phyloP scores from a whole-genome alignment of 352 stramenopile species.

The Peronospora belbahrii region DNA sequence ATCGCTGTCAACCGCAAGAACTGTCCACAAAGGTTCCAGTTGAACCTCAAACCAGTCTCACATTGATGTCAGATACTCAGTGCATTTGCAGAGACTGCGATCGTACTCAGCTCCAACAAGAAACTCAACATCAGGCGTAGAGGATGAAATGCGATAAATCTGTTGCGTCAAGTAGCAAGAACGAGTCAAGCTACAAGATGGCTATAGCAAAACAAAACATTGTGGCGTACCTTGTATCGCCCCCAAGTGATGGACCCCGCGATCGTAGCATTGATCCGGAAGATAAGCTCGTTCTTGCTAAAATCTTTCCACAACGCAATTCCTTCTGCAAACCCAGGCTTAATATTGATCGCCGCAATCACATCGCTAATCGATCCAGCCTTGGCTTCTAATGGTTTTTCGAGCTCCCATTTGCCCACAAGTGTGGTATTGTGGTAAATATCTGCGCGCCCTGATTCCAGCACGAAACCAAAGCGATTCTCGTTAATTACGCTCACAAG shows the following conservation, averaged over 20 bases:
- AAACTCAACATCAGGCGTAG: constrained; percentile 72
- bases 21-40: neutral
- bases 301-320: constrained; percentile 65
- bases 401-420: constrained; percentile 67
- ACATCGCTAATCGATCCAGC: constrained; percentile 73
- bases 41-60: constrained; percentile 9
- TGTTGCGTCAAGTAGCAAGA: constrained; percentile 10
- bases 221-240: constrained; percentile 48
- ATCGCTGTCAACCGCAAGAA: too few species aligned
- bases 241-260: constrained; percentile 79
- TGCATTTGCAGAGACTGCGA: constrained; percentile 76
- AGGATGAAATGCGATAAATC: constrained; percentile 79
- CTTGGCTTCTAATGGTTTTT: constrained; percentile 52
- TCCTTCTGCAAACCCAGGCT: constrained; percentile 54
- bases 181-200: neutral
- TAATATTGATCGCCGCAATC: constrained; percentile 66
- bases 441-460: constrained; percentile 63
- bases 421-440: constrained; percentile 75
- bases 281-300: constrained; percentile 63
- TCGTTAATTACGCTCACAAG: constrained; percentile 85
- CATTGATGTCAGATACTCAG: constrained; percentile 55
- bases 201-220: neutral
- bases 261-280: constrained; percentile 75
- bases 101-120: constrained; percentile 83
- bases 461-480: constrained; percentile 80